phyloP scores from a whole-genome alignment of 495 filamentous ascomycete species.

The Thozetella sp. region DNA sequence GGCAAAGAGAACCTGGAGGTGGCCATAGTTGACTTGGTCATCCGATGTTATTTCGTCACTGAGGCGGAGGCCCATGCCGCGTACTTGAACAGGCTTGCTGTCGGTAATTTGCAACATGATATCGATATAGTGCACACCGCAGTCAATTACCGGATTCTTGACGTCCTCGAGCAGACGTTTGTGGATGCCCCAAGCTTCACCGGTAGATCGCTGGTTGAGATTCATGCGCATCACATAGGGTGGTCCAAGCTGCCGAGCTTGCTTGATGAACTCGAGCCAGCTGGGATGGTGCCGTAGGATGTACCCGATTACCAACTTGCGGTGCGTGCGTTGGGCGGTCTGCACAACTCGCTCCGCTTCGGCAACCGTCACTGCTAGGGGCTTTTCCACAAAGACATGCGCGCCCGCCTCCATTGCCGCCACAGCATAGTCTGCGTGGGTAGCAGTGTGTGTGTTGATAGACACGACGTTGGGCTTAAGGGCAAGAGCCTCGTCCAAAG shows the following conservation, averaged over 20 bases:
- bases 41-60: background rate
- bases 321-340: background rate
- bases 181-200: background rate
- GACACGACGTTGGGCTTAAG: background rate
- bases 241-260: background rate
- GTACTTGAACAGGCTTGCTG: background rate
- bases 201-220: background rate
- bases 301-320: background rate
- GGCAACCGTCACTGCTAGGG: background rate
- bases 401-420: background rate
- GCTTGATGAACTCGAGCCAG: background rate
- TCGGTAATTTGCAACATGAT: background rate
- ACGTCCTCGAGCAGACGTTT: background rate
- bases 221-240: background rate
- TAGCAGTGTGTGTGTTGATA: background rate
- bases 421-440: background rate
- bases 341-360: background rate
- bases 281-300: background rate
- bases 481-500: background rate
- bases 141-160: background rate
- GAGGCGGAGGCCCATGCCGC: background rate
- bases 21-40: background rate
- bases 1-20: background rate
- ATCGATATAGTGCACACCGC: background rate
- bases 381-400: background rate